Evolutionary conservation across 208 protist genomes (phyloP), one percentile per base, ranked within the genome.

Genomic region (Naegleria gruberi): DNA sequence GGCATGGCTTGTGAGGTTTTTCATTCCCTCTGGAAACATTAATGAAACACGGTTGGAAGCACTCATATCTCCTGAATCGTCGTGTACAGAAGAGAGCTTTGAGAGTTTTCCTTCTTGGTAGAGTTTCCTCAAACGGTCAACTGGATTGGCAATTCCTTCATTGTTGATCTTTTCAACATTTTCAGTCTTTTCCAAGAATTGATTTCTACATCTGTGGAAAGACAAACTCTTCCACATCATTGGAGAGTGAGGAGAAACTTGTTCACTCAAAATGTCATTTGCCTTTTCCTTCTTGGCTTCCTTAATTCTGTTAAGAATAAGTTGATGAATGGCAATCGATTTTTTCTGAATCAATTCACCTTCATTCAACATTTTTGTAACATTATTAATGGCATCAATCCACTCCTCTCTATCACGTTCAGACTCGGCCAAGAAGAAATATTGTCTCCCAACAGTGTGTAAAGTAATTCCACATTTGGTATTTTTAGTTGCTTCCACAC

Each of bases 211-310:
- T n/a, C 83, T 0, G 43, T 55, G 44, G 19, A 87, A 87, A 40
- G 23, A 41, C 1, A 87, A 23, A 55, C n/a, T 87, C 26, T 55
- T 87, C 83, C 83, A 87, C 83, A 87, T 87, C 43, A 87, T 55
- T 6, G 83, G 83, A 23, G 83, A 87, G 37, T 87, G 83, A 55
- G 83, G 43, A 34, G 83, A 55, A 87, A 55, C 30, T n/a, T 55
- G 65, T 77, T 77, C 65, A 37, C 30, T 10, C 12, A 23, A 55
- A 41, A 41, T 55, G 17, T 87, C 83, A 84, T 23, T 44, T 5
- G 19, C 44, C 1, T 26, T 87, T 17, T 41, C 12, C n/a, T 87
- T 40, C 43, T 87, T 87, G 12, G 8, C 83, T 10, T 87, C n/a
- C 40, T 42, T 87, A 5, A 87, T 87, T 40, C 30, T 46, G n/a